Percentiles rank a stretch among this genome's conserved stretches.
Conservation (phyloP, 2,329 filamentous ascomycete species). For the Eutypella sp. region DNA sequence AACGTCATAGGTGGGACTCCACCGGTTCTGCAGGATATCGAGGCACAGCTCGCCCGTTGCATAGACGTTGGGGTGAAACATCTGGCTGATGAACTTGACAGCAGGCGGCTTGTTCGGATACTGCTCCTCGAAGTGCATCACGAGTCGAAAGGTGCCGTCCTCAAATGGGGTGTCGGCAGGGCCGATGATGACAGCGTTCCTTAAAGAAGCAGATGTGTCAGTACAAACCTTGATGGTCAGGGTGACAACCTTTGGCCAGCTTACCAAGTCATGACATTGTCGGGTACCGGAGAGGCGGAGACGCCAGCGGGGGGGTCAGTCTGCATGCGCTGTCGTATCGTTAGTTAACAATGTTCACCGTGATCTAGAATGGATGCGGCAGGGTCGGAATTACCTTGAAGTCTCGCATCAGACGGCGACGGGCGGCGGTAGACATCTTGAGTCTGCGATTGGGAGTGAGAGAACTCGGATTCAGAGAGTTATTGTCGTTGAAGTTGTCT, state of each 20-base stretch:
- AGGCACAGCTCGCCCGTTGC: constrained; percentile 93
- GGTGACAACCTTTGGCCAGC: constrained; percentile 20
- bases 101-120: constrained; percentile 97
- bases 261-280: constrained; percentile 97
- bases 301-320: constrained; percentile 96
- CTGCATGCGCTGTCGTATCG: constrained; percentile 78
- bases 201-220: constrained; percentile 36
- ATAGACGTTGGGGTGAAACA: constrained; percentile 99
- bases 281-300: constrained; percentile 89
- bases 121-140: constrained; percentile 99
- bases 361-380: constrained; percentile 1
- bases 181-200: constrained; percentile 98
- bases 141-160: constrained; percentile 93
- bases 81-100: constrained; percentile 97
- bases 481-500: too few species aligned
- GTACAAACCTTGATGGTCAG: constrained; percentile 7
- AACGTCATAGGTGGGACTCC: constrained; percentile 98
- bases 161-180: constrained; percentile 96
- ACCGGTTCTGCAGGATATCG: constrained; percentile 95
- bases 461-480: too few species aligned
- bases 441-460: too few species aligned
- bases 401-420: constrained; percentile 96
- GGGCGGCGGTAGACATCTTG: constrained; percentile 84
- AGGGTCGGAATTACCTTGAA: constrained; percentile 68
- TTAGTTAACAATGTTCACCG: constrained; percentile 13